Conservation (phyloP, 129 eudicot species). For the Lonicera japonica region DNA sequence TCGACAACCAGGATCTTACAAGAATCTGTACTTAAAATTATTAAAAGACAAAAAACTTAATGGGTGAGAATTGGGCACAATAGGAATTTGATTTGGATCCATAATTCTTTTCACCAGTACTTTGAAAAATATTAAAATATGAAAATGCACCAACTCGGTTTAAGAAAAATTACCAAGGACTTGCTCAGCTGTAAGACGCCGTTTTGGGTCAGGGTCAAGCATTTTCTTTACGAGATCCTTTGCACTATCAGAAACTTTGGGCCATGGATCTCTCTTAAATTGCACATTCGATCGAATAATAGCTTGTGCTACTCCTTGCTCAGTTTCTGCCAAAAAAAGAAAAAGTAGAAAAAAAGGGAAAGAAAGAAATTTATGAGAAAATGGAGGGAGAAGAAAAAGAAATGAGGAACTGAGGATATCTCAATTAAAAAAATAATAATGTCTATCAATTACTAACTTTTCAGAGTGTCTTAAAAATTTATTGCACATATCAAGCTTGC, state of each 20-base stretch:
- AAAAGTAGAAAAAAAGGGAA: background rate
- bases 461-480: no score
- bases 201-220: conserved; percentile 85
- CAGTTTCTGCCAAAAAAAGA: conserved; percentile 45
- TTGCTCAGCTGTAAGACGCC: conserved; percentile 78
- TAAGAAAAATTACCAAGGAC: conserved; percentile 59
- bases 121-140: background rate
- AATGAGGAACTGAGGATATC: background rate
- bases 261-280: conserved; percentile 88
- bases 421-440: background rate
- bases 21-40: no score
- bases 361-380: background rate
- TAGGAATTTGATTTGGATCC: no score
- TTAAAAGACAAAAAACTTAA: no score
- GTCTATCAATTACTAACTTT: no score
- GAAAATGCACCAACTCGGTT: conserved; percentile 8
- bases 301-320: conserved; percentile 94
- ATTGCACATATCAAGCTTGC: no score
- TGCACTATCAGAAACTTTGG: conserved; percentile 88
- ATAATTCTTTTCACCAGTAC: no score
- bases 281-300: conserved; percentile 56
- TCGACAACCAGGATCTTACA: no score
- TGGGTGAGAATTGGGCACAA: no score
- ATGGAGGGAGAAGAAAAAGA: background rate
- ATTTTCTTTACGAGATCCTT: conserved; percentile 93